These are phyloP conservation scores for Mycena vitilis DNA, from an alignment of 768 basidiomycete genomes.

Conservation along the genomic window DNA sequence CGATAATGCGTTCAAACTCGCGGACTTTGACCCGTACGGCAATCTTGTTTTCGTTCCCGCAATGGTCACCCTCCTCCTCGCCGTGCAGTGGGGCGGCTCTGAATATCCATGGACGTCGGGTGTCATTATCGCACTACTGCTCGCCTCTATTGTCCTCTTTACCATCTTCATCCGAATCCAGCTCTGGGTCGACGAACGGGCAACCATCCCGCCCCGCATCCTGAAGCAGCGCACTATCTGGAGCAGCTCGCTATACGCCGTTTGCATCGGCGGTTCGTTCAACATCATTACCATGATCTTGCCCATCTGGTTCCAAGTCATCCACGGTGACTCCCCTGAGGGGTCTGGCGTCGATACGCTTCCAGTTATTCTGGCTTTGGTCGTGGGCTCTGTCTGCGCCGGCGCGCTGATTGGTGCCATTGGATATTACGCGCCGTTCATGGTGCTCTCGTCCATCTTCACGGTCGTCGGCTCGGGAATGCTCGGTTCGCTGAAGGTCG, in stretches of 20 bases:
- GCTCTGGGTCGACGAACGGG: constrained; percentile 12
- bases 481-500: constrained; percentile 43
- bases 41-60: constrained; percentile 28
- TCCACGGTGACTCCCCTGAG: constrained; percentile 49
- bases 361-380: constrained; percentile 49
- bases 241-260: constrained; percentile 25
- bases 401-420: constrained; percentile 51
- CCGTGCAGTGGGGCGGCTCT: constrained; percentile 60
- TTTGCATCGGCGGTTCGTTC: constrained; percentile 30
- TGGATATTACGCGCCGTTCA: constrained; percentile 50
- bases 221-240: constrained; percentile 27
- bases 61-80: constrained; percentile 40
- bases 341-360: constrained; percentile 48
- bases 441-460: constrained; percentile 43
- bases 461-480: constrained; percentile 51
- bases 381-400: constrained; percentile 50
- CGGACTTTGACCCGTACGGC: constrained; percentile 26
- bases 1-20: background rate
- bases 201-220: constrained; percentile 33
- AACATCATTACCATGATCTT: constrained; percentile 25
- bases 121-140: constrained; percentile 18
- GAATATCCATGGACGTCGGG: constrained; percentile 52
- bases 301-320: constrained; percentile 48
- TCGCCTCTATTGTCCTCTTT: constrained; percentile 22
- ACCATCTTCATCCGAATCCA: constrained; percentile 30